phyloP scores from a whole-genome alignment of 2,329 filamentous ascomycete genomes.

The Fusarium concolor region DNA sequence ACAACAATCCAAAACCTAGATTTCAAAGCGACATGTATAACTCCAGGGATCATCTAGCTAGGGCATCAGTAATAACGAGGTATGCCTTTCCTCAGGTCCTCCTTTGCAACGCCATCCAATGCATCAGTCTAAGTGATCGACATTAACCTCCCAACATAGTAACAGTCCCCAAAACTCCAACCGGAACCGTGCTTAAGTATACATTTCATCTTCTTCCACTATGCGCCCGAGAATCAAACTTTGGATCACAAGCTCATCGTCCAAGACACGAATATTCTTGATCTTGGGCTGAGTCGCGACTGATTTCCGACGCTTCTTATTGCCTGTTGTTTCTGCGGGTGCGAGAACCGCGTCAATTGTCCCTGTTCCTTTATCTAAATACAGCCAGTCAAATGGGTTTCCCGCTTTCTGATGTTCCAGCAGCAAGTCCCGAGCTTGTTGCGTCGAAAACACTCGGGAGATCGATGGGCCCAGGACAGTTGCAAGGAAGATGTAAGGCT shows the following conservation, averaged over 20 bases:
- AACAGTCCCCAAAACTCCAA: conserved; percentile 34
- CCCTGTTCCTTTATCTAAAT: conserved; percentile 75
- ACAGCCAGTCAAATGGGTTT: conserved; percentile 78
- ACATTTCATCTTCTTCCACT: conserved; percentile 69
- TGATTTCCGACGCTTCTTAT: conserved; percentile 58
- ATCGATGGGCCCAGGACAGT: conserved; percentile 81
- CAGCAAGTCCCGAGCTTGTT: conserved; percentile 72
- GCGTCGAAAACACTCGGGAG: conserved; percentile 71
- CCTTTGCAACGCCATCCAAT: conserved; percentile 34
- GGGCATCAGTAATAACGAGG: not conserved
- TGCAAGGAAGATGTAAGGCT: conserved; percentile 83
- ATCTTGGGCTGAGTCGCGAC: conserved; percentile 48
- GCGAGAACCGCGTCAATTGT: conserved; percentile 64
- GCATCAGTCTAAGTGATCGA: conserved; percentile 16
- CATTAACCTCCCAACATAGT: conserved; percentile 23
- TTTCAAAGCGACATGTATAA: conserved; percentile 11
- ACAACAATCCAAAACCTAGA: not conserved
- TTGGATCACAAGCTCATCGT: conserved; percentile 90
- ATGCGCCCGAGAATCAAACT: conserved; percentile 88
- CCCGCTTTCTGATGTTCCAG: conserved; percentile 61
- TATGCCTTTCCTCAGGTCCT: conserved; percentile 1
- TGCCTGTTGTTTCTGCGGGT: conserved; percentile 30
- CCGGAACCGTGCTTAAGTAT: conserved; percentile 20
- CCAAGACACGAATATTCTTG: conserved; percentile 73
- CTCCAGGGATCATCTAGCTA: conserved; percentile 12